Evolutionary conservation across 2,329 filamentous ascomycete species (phyloP), one percentile per base, ranked within the genome.

Genomic region (Microdochium paspali): DNA sequence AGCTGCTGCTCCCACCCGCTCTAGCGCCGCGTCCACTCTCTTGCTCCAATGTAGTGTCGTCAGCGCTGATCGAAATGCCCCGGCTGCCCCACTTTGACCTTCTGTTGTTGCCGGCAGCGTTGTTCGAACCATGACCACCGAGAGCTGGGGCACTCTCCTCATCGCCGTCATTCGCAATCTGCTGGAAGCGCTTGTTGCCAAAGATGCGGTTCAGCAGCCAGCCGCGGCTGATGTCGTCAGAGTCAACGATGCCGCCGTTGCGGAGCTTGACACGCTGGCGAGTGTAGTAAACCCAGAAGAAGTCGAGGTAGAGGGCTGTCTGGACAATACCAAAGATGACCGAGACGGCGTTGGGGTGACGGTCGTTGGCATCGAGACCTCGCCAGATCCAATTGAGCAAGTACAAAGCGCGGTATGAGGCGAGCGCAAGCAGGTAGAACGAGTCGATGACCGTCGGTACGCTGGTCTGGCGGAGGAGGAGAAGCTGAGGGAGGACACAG

Each of bases 371-470:
- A 57, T 86, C 81, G 21, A 80, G 66, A 49, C 74, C 76, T 26
- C 87, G 81, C 51, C 79, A 70, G 56, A 96, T 84, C 91, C 91
- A 97, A 65, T 95, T 96, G 44, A 95, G 66, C 51, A 95, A 84
- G 68, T 97, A 96, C 51, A 96, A 79, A 44, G 75, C 87, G 49
- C 91, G 87, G 69, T 96, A 97, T 12, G 84, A 84, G 30, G 90
- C 91, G 1, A 96, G 79, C 1, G 89, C 82, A 45, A 93, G 73
- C 47, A 97, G 85, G 66, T 97, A 97, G 69, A 87, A 95, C n/a
- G 88, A 95, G 64, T 95, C 88, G 67, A 97, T 90, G 44, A 96
- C 91, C 44, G 91, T 97, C 0, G 91, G 91, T 0, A 96, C 89
- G 24, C 84, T 90, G n/a, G 91, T 96, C 66, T 96, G 90, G 50